These are phyloP conservation scores for Hypoxylon sp. DNA, from an alignment of 2,329 filamentous ascomycete genomes.

Conservation along the genomic window DNA sequence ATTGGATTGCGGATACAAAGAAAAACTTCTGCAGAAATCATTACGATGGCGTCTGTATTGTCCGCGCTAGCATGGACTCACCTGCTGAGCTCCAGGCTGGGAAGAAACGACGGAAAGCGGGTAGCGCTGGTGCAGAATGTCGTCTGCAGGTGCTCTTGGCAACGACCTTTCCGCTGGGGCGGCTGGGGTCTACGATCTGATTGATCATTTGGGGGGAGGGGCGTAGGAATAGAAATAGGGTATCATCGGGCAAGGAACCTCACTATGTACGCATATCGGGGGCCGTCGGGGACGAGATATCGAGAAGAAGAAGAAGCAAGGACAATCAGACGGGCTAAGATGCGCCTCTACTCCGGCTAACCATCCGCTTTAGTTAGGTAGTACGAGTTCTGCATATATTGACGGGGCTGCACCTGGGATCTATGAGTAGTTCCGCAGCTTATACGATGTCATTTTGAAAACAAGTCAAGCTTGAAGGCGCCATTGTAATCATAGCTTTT, in stretches of 20 bases:
- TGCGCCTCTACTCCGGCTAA: conserved; percentile 16
- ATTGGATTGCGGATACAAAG: conserved; percentile 11
- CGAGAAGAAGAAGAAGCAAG: neutral
- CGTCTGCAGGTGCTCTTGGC: conserved; percentile 23
- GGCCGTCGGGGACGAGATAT: too few relatives aligned
- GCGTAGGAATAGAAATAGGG: too few relatives aligned
- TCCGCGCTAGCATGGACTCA: conserved; percentile 30
- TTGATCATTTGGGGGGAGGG: too few relatives aligned
- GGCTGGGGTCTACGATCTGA: conserved; percentile 10
- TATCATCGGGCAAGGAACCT: conserved; percentile 24
- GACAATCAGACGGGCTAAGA: conserved; percentile 2
- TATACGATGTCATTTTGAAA: neutral
- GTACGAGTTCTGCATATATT: conserved; percentile 26
- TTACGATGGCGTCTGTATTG: conserved; percentile 14
- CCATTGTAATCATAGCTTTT: conserved; percentile 7
- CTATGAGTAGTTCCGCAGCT: conserved; percentile 7
- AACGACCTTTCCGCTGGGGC: conserved; percentile 13
- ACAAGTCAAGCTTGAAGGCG: neutral
- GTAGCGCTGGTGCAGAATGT: conserved; percentile 23
- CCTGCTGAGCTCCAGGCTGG: conserved; percentile 15
- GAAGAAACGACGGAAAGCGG: conserved; percentile 16
- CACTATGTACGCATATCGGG: too few relatives aligned
- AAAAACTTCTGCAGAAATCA: conserved; percentile 11
- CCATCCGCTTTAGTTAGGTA: conserved; percentile 32
- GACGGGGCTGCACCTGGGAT: too few relatives aligned